A percentile compares a stretch with the other conserved stretches of the same genome.
Evolutionary conservation across 257 asterid genomes (phyloP).

Genomic region (Rehmannia glutinosa): DNA sequence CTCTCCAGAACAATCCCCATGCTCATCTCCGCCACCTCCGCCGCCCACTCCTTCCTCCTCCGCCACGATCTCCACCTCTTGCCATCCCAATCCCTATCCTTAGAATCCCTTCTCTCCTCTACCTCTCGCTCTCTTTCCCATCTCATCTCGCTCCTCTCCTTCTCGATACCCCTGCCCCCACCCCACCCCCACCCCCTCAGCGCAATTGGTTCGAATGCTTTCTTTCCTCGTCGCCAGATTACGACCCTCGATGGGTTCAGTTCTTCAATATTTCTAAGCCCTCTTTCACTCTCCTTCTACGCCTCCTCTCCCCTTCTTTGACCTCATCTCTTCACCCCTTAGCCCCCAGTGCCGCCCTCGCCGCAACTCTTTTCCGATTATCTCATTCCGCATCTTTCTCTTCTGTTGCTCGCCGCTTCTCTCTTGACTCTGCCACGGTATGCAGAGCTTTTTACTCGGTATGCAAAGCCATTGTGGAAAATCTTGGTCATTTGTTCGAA

Average conservation of each 20-base stretch:
- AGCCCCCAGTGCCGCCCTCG: conserved; percentile 57
- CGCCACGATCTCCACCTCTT: conserved; percentile 67
- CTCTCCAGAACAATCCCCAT: conserved; percentile 52
- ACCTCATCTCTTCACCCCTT: conserved; percentile 49
- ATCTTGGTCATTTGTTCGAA: conserved; percentile 77
- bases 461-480: conserved; percentile 69
- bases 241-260: conserved; percentile 69
- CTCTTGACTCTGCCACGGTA: conserved; percentile 45
- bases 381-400: conserved; percentile 67
- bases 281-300: conserved; percentile 77
- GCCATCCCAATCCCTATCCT: conserved; percentile 68
- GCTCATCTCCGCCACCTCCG: conserved; percentile 63
- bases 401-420: conserved; percentile 60
- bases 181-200: conserved; percentile 30
- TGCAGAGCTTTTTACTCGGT: conserved; percentile 76
- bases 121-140: conserved; percentile 56
- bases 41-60: conserved; percentile 67
- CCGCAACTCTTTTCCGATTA: conserved; percentile 67
- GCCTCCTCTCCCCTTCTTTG: conserved; percentile 64
- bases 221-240: conserved; percentile 44
- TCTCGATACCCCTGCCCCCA: conserved; percentile 27
- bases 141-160: conserved; percentile 50
- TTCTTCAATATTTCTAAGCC: conserved; percentile 63
- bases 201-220: conserved; percentile 60
- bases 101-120: conserved; percentile 71